Base-by-base conservation (phyloP, 805 yeast genomes). In the Hanseniaspora osmophila region DNA sequence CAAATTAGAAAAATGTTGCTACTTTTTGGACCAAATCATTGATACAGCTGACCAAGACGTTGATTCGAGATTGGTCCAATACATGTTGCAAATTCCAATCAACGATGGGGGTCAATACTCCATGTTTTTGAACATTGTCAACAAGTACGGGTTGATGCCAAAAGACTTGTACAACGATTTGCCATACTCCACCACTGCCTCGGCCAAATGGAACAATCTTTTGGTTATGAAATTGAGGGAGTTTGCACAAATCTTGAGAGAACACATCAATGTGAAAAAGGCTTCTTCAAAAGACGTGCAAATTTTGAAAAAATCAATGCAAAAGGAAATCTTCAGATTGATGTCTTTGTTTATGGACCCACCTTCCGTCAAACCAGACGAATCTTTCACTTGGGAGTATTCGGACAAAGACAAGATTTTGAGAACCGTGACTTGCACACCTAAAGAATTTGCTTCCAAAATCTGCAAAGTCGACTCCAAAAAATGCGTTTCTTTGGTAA, bases 81-180 rank as follows among this genome's bases (percentile, higher is more conserved):
- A 72, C 52, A 62, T 85, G 41, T 66, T 84, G 45, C 53, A 65
- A 4, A 79, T 75, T 45, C 94, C 95, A 19, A 76, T 78, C 40
- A 60, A 72, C 48, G 95, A 86, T 57, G 95, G 95, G 53, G 95
- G 95, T 44, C 95, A 85, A 63, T 84, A 82, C 71, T 79, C 82
- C 51, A 81, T 85, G 92, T 75, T 84, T 59, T 69, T 79, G 42
- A 83, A 84, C 62, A 60, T 86, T 47, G 73, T 84, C 43, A 76
- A 77, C 50, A 86, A 85, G 62, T 86, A 85, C 54, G 95, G 95
- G 29, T 58, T 82, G 44, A 83, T 85, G 44, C 95, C 95, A 35
- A 69, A 79, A 56, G 75, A 73, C 51, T 60, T 75, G 15, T 86
- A 73, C 64, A 88, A 90, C 10, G 95, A 85, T 60, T 69, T 76